Conservation (phyloP, 768 basidiomycete species). For the Vararia minispora region DNA sequence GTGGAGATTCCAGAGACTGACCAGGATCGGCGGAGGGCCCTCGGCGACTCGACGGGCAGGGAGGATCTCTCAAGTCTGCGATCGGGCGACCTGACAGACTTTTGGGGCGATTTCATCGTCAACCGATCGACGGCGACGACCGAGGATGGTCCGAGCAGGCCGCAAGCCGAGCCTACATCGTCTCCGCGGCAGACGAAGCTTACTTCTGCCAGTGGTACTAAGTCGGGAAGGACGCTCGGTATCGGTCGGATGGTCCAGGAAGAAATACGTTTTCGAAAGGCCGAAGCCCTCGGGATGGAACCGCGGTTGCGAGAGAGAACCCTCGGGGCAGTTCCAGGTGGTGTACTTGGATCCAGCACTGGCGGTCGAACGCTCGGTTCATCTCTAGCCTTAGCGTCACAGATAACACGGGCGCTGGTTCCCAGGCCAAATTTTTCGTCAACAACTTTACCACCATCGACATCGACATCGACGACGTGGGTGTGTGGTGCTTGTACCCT, state of each 20-base stretch:
- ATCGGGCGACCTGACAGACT: conserved; percentile 29
- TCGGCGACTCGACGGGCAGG: conserved; percentile 36
- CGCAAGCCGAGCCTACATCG: background rate
- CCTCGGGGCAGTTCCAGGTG: conserved; percentile 2
- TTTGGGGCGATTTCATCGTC: conserved; percentile 41
- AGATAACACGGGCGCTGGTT: no score
- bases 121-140: conserved; percentile 3
- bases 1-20: conserved; percentile 26
- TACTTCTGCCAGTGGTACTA: background rate
- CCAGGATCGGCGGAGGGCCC: conserved; percentile 35
- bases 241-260: conserved; percentile 26
- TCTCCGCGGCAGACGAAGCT: conserved; percentile 2
- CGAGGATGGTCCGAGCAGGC: background rate
- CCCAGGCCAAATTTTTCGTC: background rate
- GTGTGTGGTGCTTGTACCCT: conserved; percentile 8
- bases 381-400: background rate
- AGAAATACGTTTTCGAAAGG: background rate
- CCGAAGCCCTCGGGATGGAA: background rate
- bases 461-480: conserved; percentile 2
- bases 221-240: conserved; percentile 13
- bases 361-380: background rate
- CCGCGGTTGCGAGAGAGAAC: background rate
- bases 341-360: background rate
- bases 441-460: background rate
- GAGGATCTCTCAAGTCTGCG: conserved; percentile 33